Evolutionary conservation across 306 rosid species (phyloP).

Genomic region (Bauhinia variegata): DNA sequence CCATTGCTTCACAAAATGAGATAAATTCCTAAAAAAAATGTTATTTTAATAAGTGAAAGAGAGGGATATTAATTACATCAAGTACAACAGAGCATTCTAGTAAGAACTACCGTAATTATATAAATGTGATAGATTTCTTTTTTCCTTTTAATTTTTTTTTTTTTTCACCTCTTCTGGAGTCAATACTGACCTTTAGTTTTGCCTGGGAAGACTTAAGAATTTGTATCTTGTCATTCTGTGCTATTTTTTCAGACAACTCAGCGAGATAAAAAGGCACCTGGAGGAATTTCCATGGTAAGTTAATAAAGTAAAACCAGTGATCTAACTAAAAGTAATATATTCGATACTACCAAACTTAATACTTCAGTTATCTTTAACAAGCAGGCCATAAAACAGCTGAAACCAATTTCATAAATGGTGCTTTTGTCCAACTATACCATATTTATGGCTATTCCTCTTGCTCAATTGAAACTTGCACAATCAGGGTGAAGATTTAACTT

Average conservation of each 20-base stretch:
- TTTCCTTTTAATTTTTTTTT: no score
- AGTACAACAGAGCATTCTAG: background rate
- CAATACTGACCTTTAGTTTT: conserved; percentile 70
- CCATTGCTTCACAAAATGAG: conserved; percentile 90
- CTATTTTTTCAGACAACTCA: conserved; percentile 83
- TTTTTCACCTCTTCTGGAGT: background rate
- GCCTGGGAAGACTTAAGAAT: conserved; percentile 75
- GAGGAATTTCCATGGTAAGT: conserved; percentile 19
- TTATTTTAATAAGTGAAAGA: conserved; percentile 10
- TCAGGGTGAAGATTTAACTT: background rate
- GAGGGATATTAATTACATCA: background rate
- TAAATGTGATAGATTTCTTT: background rate
- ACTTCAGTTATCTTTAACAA: conserved; percentile 11
- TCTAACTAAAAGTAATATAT: background rate
- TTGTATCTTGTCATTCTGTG: conserved; percentile 70
- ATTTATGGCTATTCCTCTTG: conserved; percentile 4
- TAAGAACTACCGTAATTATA: background rate
- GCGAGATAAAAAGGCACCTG: conserved; percentile 93
- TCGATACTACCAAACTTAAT: background rate
- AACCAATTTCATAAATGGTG: conserved; percentile 17
- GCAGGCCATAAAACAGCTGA: background rate
- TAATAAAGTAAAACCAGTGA: conserved; percentile 12
- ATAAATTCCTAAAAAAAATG: conserved; percentile 70
- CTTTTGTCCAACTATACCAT: conserved; percentile 19
- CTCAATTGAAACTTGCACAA: background rate